These are phyloP conservation scores for Ustilago crameri DNA, from an alignment of 1,284 basidiomycete species.

Conservation along the genomic window DNA sequence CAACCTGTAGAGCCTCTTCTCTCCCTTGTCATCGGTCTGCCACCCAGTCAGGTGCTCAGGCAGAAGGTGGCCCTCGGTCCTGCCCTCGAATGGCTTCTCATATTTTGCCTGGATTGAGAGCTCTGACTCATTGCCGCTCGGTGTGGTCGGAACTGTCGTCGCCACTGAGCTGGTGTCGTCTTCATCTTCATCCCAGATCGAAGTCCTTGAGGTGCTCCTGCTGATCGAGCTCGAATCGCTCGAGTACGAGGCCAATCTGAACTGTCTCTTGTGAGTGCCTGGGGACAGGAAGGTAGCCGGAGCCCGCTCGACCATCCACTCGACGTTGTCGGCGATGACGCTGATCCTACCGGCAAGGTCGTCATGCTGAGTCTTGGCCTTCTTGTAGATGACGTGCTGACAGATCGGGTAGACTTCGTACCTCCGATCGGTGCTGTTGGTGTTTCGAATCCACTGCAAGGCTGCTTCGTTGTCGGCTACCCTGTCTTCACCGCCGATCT, in stretches of 20 bases:
- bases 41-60: constrained; percentile 20
- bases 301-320: constrained; percentile 61
- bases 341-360: constrained; percentile 61
- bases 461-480: constrained; percentile 50
- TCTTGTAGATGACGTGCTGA: constrained; percentile 66
- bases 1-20: constrained; percentile 24
- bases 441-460: constrained; percentile 42
- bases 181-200: constrained; percentile 13
- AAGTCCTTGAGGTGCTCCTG: constrained; percentile 20
- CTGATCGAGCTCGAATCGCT: constrained; percentile 29
- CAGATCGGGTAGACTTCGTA: constrained; percentile 64
- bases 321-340: constrained; percentile 64
- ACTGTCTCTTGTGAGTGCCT: constrained; percentile 16
- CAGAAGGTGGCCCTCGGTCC: constrained; percentile 11
- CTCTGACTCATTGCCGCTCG: constrained; percentile 13
- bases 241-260: constrained; percentile 32
- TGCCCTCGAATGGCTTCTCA: neutral
- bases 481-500: constrained; percentile 61
- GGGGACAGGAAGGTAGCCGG: constrained; percentile 14
- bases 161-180: constrained; percentile 18
- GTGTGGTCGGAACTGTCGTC: constrained; percentile 23
- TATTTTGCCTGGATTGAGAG: neutral
- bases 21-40: constrained; percentile 19
- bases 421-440: constrained; percentile 45
- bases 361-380: constrained; percentile 65